Evolutionary conservation across 192 early-diverging fungal species (phyloP).

Genomic region (Cetraspora pellucida): DNA sequence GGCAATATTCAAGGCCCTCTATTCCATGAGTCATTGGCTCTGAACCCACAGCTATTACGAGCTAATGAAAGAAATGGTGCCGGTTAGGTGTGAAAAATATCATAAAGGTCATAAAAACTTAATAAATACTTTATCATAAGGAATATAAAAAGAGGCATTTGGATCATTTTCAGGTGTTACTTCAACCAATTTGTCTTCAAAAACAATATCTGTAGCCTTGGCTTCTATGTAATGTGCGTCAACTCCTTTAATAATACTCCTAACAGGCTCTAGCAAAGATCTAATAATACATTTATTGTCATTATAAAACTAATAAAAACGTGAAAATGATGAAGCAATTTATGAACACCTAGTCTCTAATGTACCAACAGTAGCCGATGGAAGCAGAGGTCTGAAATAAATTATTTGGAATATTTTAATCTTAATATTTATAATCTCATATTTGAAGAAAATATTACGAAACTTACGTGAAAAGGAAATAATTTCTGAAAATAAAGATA

Average conservation of each 20-base stretch:
- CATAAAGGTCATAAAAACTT: background rate
- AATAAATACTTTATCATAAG: constrained; percentile 46
- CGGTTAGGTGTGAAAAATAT: background rate
- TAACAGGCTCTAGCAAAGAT: constrained; percentile 57
- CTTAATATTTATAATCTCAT: background rate
- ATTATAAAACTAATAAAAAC: background rate
- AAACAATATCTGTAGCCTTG: constrained; percentile 50
- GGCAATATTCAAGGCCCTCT: constrained; percentile 64
- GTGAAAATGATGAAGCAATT: background rate
- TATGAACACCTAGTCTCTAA: constrained; percentile 54
- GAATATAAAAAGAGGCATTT: constrained; percentile 51
- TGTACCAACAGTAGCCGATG: constrained; percentile 56
- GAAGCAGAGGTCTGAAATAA: constrained; percentile 43
- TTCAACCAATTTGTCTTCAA: constrained; percentile 54
- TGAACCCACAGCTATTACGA: constrained; percentile 60
- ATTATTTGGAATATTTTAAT: constrained; percentile 37
- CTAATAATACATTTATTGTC: constrained; percentile 37
- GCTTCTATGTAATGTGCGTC: constrained; percentile 54
- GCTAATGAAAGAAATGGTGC: background rate
- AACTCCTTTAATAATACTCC: constrained; percentile 48
- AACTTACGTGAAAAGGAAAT: constrained; percentile 57
- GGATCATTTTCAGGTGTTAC: constrained; percentile 39
- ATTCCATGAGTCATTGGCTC: constrained; percentile 64
- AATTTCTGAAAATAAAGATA: constrained; percentile 42
- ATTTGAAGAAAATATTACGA: background rate